These are phyloP conservation scores for Medicago truncatula DNA, from an alignment of 306 rosid species.

Conservation along the genomic window MtrunA17r5.0-ANR NC_053044.1:45965001-45965500, in stretches of 20 bases:
- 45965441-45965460: not conserved
- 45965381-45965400: slow-evolving; percentile 70
- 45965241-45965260: slow-evolving; percentile 71
- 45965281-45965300: slow-evolving; percentile 80
- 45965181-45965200: slow-evolving; percentile 6
- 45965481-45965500: too few relatives aligned
- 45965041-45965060: slow-evolving; percentile 66
- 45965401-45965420: slow-evolving; percentile 73
- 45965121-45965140: slow-evolving; percentile 81
- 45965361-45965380: slow-evolving; percentile 72
- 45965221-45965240: slow-evolving; percentile 37
- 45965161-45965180: slow-evolving; percentile 10
- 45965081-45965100: slow-evolving; percentile 59
- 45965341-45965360: slow-evolving; percentile 74
- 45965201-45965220: slow-evolving; percentile 29
- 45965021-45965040: slow-evolving; percentile 63
- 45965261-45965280: slow-evolving; percentile 78
- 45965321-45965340: slow-evolving; percentile 75
- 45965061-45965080: slow-evolving; percentile 64
- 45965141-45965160: slow-evolving; percentile 66
- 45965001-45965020: slow-evolving; percentile 80
- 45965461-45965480: too few relatives aligned
- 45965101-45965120: slow-evolving; percentile 80
- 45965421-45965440: slow-evolving; percentile 79
- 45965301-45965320: slow-evolving; percentile 63